Base-by-base conservation (phyloP, 1,284 basidiomycete genomes). In the Austropuccinia psidii region DNA sequence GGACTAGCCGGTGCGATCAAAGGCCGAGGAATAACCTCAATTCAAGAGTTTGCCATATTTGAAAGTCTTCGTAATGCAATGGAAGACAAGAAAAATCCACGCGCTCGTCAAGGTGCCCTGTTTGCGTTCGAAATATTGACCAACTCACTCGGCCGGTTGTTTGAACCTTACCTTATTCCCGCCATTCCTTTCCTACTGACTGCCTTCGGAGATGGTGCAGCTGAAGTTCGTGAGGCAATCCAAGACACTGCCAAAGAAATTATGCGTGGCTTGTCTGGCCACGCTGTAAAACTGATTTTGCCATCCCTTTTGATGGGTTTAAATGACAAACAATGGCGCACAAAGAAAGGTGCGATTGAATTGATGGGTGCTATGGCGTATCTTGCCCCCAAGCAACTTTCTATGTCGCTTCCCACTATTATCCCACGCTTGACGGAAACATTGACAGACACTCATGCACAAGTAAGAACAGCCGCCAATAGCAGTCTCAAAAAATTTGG, bases 401-500 rank as follows among this genome's bases (percentile, higher is more conserved):
- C 96, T 0, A 85, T 93, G 29, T 98, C 95, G 2, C 85, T 99
- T 6, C 96, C 96, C 0, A 92, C 96, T 57, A 92, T 98, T 80
- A 96, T 99, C 74, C 96, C 96, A 7, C 89, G 91, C 29, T 83
- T 99, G 15, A 97, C 94, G 37, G 91, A 89, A 21, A 94, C 98
- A 64, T 84, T 99, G 74, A 98, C 93, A 73, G 96, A 98, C 82
- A 95, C 95, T 17, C 96, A 98, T 75, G 89, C 93, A 13, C 96
- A 98, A 85, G 96, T 98, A 39, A 88, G 93, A 75, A 83, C 87
- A 7, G 89, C 95, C 1, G 96, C 95, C 24, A 98, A 98, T 83
- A 90, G 90, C 81, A 93, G 91, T 80, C 83, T 99, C 82, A 98
- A 98, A 82, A 90, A 93, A 79, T 98, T 98, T 81, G 96, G 96